These are phyloP conservation scores for Penicillium verrucosum DNA, from an alignment of 2,329 filamentous ascomycete species.

Conservation along the genomic window DNA sequence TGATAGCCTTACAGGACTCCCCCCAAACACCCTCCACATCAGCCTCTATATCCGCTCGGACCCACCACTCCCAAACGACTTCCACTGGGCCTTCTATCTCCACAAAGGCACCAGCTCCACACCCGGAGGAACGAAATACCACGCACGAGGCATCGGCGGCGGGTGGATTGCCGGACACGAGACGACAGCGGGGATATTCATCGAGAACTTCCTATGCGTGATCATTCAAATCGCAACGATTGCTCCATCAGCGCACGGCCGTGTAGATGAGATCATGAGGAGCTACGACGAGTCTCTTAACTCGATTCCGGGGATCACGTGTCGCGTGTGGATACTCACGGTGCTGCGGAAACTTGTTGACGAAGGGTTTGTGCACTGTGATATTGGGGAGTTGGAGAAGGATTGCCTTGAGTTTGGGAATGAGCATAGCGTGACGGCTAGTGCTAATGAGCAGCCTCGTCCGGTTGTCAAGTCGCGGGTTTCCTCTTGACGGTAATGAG, in stretches of 20 bases:
- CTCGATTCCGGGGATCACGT: no score
- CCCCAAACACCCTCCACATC: background rate
- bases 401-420: no score
- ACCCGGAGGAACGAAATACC: slow-evolving; percentile 8
- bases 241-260: background rate
- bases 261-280: slow-evolving; percentile 1
- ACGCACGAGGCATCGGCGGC: slow-evolving; percentile 1
- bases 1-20: background rate
- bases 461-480: background rate
- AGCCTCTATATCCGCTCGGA: slow-evolving; percentile 5
- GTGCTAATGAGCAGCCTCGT: no score
- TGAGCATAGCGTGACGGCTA: no score
- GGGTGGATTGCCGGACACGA: slow-evolving; percentile 16
- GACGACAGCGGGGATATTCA: background rate
- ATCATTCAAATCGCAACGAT: background rate
- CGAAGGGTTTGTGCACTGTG: no score
- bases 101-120: background rate
- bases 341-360: no score
- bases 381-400: no score
- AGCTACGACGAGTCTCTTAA: background rate
- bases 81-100: slow-evolving; percentile 14
- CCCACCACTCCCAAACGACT: slow-evolving; percentile 7
- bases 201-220: background rate
- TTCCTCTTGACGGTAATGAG: background rate
- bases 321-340: no score